phyloP scores from a whole-genome alignment of 2,329 filamentous ascomycete genomes.

The Raffaelea arxii region DNA sequence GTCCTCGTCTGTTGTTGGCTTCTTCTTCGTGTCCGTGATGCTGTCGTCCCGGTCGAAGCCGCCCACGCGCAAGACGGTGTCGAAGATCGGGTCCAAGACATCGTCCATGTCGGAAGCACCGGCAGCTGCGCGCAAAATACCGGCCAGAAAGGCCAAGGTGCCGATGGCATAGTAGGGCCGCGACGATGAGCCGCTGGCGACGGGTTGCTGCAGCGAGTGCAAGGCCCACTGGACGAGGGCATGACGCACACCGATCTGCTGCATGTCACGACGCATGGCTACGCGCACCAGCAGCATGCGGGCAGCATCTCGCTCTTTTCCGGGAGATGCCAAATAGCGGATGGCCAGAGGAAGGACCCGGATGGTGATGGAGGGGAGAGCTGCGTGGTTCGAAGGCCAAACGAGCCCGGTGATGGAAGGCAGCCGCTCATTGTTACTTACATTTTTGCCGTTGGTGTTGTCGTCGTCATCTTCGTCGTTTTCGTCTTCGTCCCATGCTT shows the following conservation, averaged over 20 bases:
- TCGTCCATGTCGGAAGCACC: constrained; percentile 65
- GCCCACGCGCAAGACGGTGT: constrained; percentile 50
- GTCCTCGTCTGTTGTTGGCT: too few relatives aligned
- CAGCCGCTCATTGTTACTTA: constrained; percentile 36
- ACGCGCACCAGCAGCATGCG: constrained; percentile 71
- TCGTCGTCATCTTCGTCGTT: constrained; percentile 9
- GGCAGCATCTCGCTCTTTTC: constrained; percentile 87
- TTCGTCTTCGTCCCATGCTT: constrained; percentile 23
- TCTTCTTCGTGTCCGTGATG: constrained; percentile 24
- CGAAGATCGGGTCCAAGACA: constrained; percentile 57
- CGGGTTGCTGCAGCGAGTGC: constrained; percentile 36
- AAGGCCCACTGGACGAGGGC: constrained; percentile 64
- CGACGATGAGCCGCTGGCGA: too few relatives aligned
- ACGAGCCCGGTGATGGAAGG: constrained; percentile 36
- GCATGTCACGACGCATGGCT: constrained; percentile 81
- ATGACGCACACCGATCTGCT: constrained; percentile 59
- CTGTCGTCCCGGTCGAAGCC: constrained; percentile 25
- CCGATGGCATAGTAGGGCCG: constrained; percentile 68
- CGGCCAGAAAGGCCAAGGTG: constrained; percentile 68
- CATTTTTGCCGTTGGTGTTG: constrained; percentile 6
- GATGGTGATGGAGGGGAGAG: constrained; percentile 59
- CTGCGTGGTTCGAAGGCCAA: constrained; percentile 34
- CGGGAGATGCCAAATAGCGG: constrained; percentile 61
- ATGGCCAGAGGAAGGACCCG: constrained; percentile 63
- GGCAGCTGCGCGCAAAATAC: constrained; percentile 57